Evolutionary conservation across 163 green algal genomes (phyloP), one percentile per base, ranked within the genome.

Genomic region (Volvox carteri): DNA sequence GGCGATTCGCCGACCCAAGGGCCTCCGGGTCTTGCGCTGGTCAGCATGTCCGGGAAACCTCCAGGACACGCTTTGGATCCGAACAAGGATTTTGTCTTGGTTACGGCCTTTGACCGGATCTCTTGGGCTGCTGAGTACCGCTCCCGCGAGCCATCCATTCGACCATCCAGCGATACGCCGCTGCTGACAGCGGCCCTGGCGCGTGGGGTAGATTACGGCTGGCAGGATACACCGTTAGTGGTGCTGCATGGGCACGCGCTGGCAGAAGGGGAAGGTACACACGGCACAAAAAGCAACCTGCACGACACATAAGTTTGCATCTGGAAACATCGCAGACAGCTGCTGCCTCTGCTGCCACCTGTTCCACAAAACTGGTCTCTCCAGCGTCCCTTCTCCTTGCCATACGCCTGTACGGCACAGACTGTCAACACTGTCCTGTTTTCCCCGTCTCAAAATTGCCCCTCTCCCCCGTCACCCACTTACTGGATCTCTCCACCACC

Each of bases 171-270:
- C 60, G 92, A 94, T 39, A 78, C 87, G 4, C 92, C 92, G 12
- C 74, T 94, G 84, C 87, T 94, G 46, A 60, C n/a, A 11, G 91
- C 91, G 6, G 91, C 90, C 35, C 78, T 94, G 83, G 60, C 30
- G 21, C 41, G 37, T 11, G 56, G 41, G 19, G 65, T 30, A 19
- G 52, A 74, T 0, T 92, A 90, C 37, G 80, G 86, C 39, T 94
- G 91, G 91, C 28, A n/a, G 1, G 52, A 67, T 50, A 41, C 52
- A 46, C 90, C 92, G 1, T 23, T 54, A 0, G 90, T 94, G 44
- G 90, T 88, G 23, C 77, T 94, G 14, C 92, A 94, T 28, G 92
- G 92, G 4, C 92, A 94, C 67, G 92, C 90, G 37, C 90, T 94
- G 44, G 92, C 90, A 21, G 86, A 84, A 23, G 86, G 86, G 3